Conservation (phyloP, 805 yeast genomes). For the Ogataea ganodermae region DNA sequence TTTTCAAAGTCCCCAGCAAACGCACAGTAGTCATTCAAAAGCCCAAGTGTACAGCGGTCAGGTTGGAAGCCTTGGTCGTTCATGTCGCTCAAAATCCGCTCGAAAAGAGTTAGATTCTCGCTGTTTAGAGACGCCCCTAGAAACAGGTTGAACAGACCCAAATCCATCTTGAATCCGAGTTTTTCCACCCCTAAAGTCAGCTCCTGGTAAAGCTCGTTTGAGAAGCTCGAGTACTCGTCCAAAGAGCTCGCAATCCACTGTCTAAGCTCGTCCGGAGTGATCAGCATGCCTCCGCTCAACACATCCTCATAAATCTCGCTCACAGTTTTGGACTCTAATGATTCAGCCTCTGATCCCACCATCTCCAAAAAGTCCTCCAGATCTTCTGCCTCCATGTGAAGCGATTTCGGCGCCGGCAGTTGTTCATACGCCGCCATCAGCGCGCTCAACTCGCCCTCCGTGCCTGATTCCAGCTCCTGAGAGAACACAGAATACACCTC, state of each 20-base stretch:
- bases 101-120: slow-evolving; percentile 19
- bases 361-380: slow-evolving; percentile 23
- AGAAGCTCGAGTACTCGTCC: slow-evolving; percentile 11
- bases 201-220: slow-evolving; percentile 14
- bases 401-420: slow-evolving; percentile 24
- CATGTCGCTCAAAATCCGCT: slow-evolving; percentile 19
- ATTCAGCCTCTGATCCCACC: slow-evolving; percentile 14
- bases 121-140: slow-evolving; percentile 20
- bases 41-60: slow-evolving; percentile 21
- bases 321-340: slow-evolving; percentile 13
- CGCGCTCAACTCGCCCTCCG: slow-evolving; percentile 4
- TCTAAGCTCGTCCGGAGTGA: slow-evolving; percentile 23
- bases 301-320: slow-evolving; percentile 24
- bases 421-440: slow-evolving; percentile 19
- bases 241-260: slow-evolving; percentile 19
- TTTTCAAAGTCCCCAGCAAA: slow-evolving; percentile 14
- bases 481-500: slow-evolving; percentile 15
- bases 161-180: slow-evolving; percentile 18
- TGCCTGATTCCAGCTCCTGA: slow-evolving; percentile 8
- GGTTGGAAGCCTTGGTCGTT: slow-evolving; percentile 18
- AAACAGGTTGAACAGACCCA: slow-evolving; percentile 20
- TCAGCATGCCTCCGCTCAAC: slow-evolving; percentile 19
- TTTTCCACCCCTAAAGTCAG: slow-evolving; percentile 10
- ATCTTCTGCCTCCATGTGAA: slow-evolving; percentile 21
- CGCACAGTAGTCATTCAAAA: slow-evolving; percentile 19